phyloP scores from a whole-genome alignment of 352 stramenopile genomes.

The Pythium coloratum region DNA sequence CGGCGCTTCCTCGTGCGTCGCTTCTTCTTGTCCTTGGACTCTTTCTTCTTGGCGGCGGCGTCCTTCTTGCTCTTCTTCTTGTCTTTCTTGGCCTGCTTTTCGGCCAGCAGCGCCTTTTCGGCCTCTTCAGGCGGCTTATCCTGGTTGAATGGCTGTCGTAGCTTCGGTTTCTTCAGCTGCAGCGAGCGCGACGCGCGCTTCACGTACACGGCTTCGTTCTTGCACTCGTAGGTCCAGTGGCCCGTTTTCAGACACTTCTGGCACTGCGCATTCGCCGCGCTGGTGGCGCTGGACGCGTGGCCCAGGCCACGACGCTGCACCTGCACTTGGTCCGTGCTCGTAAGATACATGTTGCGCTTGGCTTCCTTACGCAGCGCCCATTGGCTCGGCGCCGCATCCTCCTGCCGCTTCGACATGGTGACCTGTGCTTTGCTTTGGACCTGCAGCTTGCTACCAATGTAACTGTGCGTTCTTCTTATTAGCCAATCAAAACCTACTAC shows the following conservation, averaged over 20 bases:
- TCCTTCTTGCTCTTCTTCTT: conserved; percentile 11
- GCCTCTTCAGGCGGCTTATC: conserved; percentile 63
- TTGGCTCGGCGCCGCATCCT: conserved; percentile 53
- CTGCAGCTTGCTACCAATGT: neutral
- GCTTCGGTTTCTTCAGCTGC: conserved; percentile 77
- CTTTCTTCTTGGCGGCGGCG: conserved; percentile 13
- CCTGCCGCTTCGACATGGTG: conserved; percentile 13
- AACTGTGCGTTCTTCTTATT: neutral
- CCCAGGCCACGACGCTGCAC: conserved; percentile 49
- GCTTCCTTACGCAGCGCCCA: conserved; percentile 75
- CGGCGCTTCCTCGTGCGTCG: conserved; percentile 31
- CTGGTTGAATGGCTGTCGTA: conserved; percentile 80
- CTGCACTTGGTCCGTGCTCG: conserved; percentile 71
- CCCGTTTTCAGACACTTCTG: conserved; percentile 80
- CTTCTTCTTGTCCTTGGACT: conserved; percentile 27
- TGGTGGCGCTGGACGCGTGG: conserved; percentile 10
- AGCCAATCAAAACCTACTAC: conserved; percentile 11
- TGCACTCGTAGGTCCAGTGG: conserved; percentile 90
- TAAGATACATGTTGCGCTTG: conserved; percentile 82
- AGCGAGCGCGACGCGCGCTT: conserved; percentile 73
- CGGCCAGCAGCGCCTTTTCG: conserved; percentile 34
- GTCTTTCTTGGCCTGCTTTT: conserved; percentile 27
- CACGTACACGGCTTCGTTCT: conserved; percentile 82
- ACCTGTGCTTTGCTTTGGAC: neutral
- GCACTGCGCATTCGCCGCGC: conserved; percentile 50